phyloP scores from a whole-genome alignment of 257 asterid species.

The Solanum paucissectum region DNA sequence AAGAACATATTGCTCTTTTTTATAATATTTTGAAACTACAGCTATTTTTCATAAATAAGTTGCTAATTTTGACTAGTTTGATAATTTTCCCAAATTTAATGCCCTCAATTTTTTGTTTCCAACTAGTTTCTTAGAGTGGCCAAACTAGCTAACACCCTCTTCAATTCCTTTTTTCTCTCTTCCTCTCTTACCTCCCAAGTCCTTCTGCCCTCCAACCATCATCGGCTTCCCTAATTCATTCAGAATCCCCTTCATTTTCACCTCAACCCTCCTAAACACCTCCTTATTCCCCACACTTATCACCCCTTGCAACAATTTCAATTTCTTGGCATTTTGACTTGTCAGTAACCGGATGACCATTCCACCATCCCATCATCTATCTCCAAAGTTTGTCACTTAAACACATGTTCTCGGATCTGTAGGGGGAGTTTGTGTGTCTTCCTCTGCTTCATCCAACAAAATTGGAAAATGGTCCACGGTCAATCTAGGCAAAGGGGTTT shows the following conservation, averaged over 20 bases:
- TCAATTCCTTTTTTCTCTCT: neutral
- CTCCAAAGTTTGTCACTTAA: neutral
- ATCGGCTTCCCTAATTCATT: neutral
- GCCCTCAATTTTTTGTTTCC: neutral
- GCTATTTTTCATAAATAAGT: neutral
- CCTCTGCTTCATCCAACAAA: neutral
- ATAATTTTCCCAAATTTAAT: neutral
- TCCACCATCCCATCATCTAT: neutral
- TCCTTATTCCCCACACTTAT: neutral
- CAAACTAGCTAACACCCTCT: neutral
- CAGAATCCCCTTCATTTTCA: neutral
- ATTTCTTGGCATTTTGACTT: neutral
- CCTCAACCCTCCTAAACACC: neutral
- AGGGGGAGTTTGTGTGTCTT: neutral
- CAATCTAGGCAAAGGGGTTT: neutral
- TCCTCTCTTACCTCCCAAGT: neutral
- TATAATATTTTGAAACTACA: neutral
- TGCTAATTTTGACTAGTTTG: neutral
- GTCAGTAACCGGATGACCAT: neutral
- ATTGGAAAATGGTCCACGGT: neutral
- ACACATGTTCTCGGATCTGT: neutral
- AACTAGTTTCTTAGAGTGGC: neutral
- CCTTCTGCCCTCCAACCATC: neutral
- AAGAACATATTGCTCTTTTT: neutral
- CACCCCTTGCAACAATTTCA: neutral